Conservation (phyloP, 805 yeast species). For the Zygoascus bituminiphila region DNA sequence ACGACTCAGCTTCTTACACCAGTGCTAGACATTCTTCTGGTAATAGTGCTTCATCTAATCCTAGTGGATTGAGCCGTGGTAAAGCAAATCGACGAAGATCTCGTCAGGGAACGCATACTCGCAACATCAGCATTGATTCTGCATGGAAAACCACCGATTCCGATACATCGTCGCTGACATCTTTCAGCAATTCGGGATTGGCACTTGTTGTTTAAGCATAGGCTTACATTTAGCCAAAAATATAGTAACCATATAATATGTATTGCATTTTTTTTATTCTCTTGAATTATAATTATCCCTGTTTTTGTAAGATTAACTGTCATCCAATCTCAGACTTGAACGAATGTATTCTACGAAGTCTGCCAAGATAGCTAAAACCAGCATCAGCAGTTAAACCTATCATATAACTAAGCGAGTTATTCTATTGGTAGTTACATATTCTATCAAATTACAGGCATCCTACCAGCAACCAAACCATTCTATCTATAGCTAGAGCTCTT, state of each 20-base stretch:
- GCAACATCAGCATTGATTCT: conserved; percentile 5
- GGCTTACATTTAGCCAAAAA: neutral
- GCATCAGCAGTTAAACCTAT: neutral
- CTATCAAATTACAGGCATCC: too few relatives aligned
- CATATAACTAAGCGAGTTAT: neutral
- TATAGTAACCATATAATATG: neutral
- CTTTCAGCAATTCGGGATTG: neutral
- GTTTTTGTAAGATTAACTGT: too few relatives aligned
- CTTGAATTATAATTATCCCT: too few relatives aligned
- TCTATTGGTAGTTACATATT: neutral
- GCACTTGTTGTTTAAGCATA: neutral
- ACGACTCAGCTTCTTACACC: neutral
- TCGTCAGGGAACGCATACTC: conserved; percentile 4
- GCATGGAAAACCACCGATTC: conserved; percentile 8
- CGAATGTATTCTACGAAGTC: too few relatives aligned
- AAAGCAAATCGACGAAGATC: conserved; percentile 12
- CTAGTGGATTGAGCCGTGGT: conserved; percentile 8
- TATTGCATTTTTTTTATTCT: neutral
- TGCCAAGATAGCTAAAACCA: too few relatives aligned
- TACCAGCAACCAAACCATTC: too few relatives aligned
- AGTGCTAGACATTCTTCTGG: neutral
- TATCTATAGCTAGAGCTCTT: too few relatives aligned
- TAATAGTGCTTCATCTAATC: neutral
- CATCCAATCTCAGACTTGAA: too few relatives aligned
- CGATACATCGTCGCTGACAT: neutral